Base-by-base conservation (phyloP, 768 basidiomycete species). In the Boletellus ananas region DNA sequence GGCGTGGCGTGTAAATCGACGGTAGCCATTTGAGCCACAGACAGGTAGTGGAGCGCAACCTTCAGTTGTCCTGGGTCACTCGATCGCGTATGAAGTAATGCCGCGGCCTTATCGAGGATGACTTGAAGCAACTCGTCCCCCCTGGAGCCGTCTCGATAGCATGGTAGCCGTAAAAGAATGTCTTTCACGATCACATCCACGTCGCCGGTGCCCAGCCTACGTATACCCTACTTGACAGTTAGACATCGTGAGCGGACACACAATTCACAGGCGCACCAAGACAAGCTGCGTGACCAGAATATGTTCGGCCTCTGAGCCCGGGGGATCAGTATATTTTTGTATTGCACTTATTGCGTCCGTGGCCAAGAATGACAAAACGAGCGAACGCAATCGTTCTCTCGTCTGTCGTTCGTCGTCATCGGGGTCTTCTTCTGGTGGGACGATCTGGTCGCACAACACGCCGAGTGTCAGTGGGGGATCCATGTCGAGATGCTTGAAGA, bases 371-470 rank as follows among this genome's bases (percentile, higher is more conserved):
- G 72, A 70, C 45, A 86, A 58, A 17, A 87, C 85, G 20, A 86
- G 72, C 1, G 72, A 70, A 50, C 83, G 75, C 18, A 87, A 65
- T 29, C 75, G 75, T 55, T 80, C 78, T 42, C 84, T 75, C 40
- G 79, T 79, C 16, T 62, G 69, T 60, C 72, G 71, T 54, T 85
- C 84, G 37, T 82, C 82, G 20, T 82, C 80, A 45, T 84, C 81
- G 58, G 72, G 55, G 12, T 71, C 61, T 23, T 79, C 80, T 41
- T 77, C 77, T 0, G 70, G 60, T 2, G 79, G 79, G 3, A 76
- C 62, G 33, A 85, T 70, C 60, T 88, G 85, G 59, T 88, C 87
- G 58, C 79, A 85, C 5, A 88, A 70, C 13, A 88, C 85, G 34
- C 79, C 75, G 6, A 88, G 69, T 1, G 84, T 83, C 16, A 79